Evolutionary conservation across 1,139 yeast genomes (phyloP).

Genomic region (Geotrichum citri-aurantii): DNA sequence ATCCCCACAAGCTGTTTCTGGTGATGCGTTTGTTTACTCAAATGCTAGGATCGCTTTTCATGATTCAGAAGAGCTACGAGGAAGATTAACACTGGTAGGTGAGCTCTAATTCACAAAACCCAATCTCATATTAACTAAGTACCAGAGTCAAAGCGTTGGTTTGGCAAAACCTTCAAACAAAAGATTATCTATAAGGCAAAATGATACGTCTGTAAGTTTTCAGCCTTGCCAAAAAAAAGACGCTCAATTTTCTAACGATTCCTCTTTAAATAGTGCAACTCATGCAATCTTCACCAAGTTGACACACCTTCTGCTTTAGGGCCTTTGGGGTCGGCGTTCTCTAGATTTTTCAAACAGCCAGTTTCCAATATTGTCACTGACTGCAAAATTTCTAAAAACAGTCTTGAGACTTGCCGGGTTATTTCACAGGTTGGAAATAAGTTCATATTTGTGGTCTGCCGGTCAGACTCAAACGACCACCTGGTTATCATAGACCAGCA

Average conservation of each 20-base stretch:
- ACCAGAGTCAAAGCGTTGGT: not conserved
- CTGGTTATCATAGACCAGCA: conserved; percentile 63
- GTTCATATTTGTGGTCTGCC: conserved; percentile 46
- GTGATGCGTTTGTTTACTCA: not conserved
- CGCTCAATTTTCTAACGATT: not conserved
- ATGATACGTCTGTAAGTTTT: not conserved
- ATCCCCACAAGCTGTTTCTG: not conserved
- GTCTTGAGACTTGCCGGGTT: conserved; percentile 20
- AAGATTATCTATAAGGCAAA: conserved; percentile 5
- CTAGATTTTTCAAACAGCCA: conserved; percentile 7
- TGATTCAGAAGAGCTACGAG: not conserved
- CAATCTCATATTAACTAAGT: not conserved
- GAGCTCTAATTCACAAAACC: not conserved
- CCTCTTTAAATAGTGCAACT: conserved; percentile 1
- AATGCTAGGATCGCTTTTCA: conserved; percentile 10
- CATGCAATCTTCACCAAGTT: conserved; percentile 7
- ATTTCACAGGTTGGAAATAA: conserved; percentile 52
- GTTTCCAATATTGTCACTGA: conserved; percentile 4
- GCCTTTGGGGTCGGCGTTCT: conserved; percentile 7
- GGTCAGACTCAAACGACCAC: conserved; percentile 16
- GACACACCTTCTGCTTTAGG: conserved; percentile 5
- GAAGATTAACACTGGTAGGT: conserved; percentile 5
- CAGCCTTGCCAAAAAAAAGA: not conserved
- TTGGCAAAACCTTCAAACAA: not conserved
- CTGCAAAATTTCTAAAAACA: conserved; percentile 11